Evolutionary conservation across 257 asterid species (phyloP), one percentile per base, ranked within the genome.

Genomic region (Penstemon eatonii): DNA sequence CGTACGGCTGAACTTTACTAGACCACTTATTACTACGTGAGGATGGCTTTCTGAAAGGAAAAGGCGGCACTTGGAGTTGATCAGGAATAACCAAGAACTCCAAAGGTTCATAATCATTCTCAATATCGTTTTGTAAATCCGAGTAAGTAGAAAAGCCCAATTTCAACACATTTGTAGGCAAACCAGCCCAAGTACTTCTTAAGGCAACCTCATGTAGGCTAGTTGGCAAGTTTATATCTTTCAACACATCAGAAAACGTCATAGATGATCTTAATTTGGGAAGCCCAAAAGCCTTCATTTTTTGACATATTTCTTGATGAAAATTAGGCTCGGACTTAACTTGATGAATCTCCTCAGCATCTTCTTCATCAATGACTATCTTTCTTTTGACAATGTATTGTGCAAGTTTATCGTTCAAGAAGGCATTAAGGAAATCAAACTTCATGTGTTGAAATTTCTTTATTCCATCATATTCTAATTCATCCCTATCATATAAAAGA

Each of bases 121-220:
- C 63, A 37, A 12, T 73, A 45, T 80, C 56, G 73, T 71, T 73
- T 4, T 66, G 62, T 68, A 86, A 50, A 68, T 73, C 78, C 0
- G 58, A 54, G 71, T 80, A 80, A 56, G 84, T 66, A 13, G 89
- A 73, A 63, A 85, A 79, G 57, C 83, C 63, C 66, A 84, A 57
- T 33, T 71, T 80, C 66, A 81, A 73, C 49, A 87, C 58, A 75
- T 60, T 65, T 63, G 76, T 65, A 15, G 90, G 90, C 77, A 87
- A 75, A 68, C 76, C 59, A 50, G 85, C 65, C 80, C 73, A 85
- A 36, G 70, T 68, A 71, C 81, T 76, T 76, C 78, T 84, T 59
- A 81, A 55, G 56, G 89, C 87, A 77, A 89, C 82, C 77, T 91
- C 97, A 25, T 72, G 82, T 70, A 89, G 61, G 80, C 95, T 86